These are phyloP conservation scores for Diaporthe sp. DNA, from an alignment of 2,329 filamentous ascomycete genomes.

Conservation along the genomic window DNA sequence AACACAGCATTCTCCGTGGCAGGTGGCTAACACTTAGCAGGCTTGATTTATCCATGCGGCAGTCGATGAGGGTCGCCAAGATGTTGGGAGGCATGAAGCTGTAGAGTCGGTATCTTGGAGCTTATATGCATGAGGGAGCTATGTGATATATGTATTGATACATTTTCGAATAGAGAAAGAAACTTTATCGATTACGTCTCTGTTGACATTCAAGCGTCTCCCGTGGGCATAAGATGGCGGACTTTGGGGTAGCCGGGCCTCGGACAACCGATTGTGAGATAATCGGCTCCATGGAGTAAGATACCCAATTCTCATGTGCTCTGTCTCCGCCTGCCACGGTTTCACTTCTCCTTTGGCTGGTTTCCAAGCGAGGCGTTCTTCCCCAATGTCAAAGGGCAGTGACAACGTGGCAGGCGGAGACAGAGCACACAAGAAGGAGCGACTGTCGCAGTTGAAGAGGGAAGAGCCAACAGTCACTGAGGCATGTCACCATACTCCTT, in stretches of 20 bases:
- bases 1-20: too few species aligned
- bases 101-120: conserved; percentile 56
- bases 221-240: neutral
- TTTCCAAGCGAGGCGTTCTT: too few species aligned
- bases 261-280: neutral
- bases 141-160: conserved; percentile 11
- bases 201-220: neutral
- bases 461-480: neutral
- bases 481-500: neutral
- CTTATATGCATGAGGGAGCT: neutral
- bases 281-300: neutral
- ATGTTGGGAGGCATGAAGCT: conserved; percentile 91
- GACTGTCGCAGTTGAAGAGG: neutral
- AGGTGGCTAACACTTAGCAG: too few species aligned
- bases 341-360: neutral
- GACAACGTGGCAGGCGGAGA: too few species aligned
- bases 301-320: too few species aligned
- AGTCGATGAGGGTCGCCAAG: conserved; percentile 89
- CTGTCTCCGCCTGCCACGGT: neutral
- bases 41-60: too few species aligned
- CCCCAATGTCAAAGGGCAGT: too few species aligned
- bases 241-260: neutral
- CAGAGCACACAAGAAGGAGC: neutral
- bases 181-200: rapidly evolving
- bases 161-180: neutral